These are phyloP conservation scores for Vigna radiata DNA, from an alignment of 306 rosid genomes.

Conservation along the genomic window DNA sequence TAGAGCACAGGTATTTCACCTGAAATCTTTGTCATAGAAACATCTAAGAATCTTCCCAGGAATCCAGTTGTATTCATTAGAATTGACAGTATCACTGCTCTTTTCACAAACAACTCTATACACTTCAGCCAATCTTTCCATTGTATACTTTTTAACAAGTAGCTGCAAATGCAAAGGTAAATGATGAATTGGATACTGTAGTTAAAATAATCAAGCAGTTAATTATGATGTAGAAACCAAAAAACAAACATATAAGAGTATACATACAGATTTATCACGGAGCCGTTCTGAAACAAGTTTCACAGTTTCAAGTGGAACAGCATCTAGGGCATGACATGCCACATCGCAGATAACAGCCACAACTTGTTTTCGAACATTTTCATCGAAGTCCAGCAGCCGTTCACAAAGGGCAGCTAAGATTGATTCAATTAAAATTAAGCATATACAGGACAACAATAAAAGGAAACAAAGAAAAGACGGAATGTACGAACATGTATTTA, in stretches of 20 bases:
- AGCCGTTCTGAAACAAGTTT: conserved; percentile 96
- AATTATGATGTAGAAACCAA: conserved; percentile 18
- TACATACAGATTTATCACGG: conserved; percentile 94
- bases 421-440: conserved; percentile 53
- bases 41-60: conserved; percentile 95
- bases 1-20: conserved; percentile 57
- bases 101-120: conserved; percentile 72
- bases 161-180: conserved; percentile 63
- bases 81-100: conserved; percentile 54
- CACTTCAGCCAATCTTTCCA: conserved; percentile 93
- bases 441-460: conserved; percentile 8
- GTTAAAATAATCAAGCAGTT: conserved; percentile 30
- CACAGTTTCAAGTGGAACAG: conserved; percentile 78
- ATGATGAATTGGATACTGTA: conserved; percentile 40
- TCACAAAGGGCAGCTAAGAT: conserved; percentile 89
- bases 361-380: conserved; percentile 93
- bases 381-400: conserved; percentile 95
- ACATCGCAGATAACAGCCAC: conserved; percentile 95
- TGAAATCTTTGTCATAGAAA: conserved; percentile 94
- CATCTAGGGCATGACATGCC: conserved; percentile 69
- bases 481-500: neutral
- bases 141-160: conserved; percentile 88
- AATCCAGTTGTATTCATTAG: conserved; percentile 79
- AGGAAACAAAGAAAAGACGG: conserved; percentile 23
- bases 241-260: conserved; percentile 16